phyloP scores from a whole-genome alignment of 23 red algal species.

The Agarophyton chilense region DNA sequence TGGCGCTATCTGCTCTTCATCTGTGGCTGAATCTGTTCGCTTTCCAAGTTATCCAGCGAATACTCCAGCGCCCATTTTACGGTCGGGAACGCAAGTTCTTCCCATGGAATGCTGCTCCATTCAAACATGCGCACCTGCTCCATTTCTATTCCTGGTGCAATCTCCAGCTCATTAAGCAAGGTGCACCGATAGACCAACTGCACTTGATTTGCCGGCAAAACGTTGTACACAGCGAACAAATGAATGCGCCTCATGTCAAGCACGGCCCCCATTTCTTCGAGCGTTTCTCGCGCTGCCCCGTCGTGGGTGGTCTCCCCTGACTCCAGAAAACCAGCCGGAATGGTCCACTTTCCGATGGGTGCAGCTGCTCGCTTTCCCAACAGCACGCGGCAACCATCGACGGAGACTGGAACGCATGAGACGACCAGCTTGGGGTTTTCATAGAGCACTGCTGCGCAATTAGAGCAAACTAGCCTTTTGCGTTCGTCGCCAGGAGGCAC shows the following conservation, averaged over 20 bases:
- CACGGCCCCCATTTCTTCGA: slow-evolving; percentile 65
- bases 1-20: slow-evolving; percentile 3
- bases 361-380: slow-evolving; percentile 47
- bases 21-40: not conserved
- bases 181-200: slow-evolving; percentile 68
- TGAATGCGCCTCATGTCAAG: slow-evolving; percentile 44
- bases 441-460: slow-evolving; percentile 60
- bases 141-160: slow-evolving; percentile 48
- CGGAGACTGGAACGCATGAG: slow-evolving; percentile 40
- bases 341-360: slow-evolving; percentile 74
- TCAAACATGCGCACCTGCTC: slow-evolving; percentile 65
- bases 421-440: slow-evolving; percentile 82
- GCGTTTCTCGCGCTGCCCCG: slow-evolving; percentile 67
- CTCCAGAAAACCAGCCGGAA: slow-evolving; percentile 81
- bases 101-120: slow-evolving; percentile 80
- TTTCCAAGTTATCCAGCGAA: slow-evolving; percentile 8
- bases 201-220: slow-evolving; percentile 74
- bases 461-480: slow-evolving; percentile 59
- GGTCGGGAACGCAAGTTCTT: slow-evolving; percentile 71
- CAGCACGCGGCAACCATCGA: slow-evolving; percentile 58
- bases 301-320: slow-evolving; percentile 50
- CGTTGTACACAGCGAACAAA: slow-evolving; percentile 77
- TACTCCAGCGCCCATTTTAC: slow-evolving; percentile 74
- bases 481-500: slow-evolving; percentile 59
- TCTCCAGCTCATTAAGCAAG: slow-evolving; percentile 32